A percentile compares a stretch with the other conserved stretches of the same genome.
Conservation (phyloP, 441 rosid species). For the Erodium trifolium region DNA sequence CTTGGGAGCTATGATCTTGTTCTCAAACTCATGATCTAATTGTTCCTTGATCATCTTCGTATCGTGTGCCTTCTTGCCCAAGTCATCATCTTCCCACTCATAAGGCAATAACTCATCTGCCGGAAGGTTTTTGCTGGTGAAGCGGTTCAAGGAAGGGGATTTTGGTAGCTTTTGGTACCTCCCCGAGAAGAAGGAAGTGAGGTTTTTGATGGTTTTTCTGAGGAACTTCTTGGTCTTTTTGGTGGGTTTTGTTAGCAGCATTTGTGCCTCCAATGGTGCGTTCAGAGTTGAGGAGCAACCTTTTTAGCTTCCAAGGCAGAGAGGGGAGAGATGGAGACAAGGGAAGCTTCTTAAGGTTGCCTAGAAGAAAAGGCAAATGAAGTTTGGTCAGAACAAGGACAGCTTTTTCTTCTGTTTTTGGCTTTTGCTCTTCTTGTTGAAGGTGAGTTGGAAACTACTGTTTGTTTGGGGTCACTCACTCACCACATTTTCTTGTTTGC, state of each 20-base stretch:
- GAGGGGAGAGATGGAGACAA: slow-evolving; percentile 5
- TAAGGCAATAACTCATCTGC: background rate
- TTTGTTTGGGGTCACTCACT: no score
- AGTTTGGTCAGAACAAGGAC: background rate
- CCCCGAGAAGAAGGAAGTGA: slow-evolving; percentile 40
- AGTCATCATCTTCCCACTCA: background rate
- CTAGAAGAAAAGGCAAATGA: background rate
- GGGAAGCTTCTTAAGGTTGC: slow-evolving; percentile 5
- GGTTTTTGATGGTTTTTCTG: slow-evolving; percentile 40
- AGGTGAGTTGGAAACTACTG: background rate
- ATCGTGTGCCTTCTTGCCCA: slow-evolving; percentile 12
- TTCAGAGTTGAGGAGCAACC: background rate
- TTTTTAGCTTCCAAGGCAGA: background rate
- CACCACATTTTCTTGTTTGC: background rate
- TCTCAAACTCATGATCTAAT: slow-evolving; percentile 6
- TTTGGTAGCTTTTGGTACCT: slow-evolving; percentile 51
- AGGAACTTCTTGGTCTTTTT: slow-evolving; percentile 46
- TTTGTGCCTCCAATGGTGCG: slow-evolving; percentile 22
- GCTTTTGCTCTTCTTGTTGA: background rate
- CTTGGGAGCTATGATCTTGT: background rate
- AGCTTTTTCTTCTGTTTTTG: background rate
- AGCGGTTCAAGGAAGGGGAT: slow-evolving; percentile 17
- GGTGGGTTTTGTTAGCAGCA: slow-evolving; percentile 53
- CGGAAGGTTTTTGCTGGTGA: background rate
- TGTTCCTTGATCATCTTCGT: slow-evolving; percentile 2